Percentiles rank a stretch among this genome's conserved stretches.
These are phyloP conservation scores for Coprinopsis marcescibilis DNA, from an alignment of 768 basidiomycete species.

Conservation along the genomic window DNA sequence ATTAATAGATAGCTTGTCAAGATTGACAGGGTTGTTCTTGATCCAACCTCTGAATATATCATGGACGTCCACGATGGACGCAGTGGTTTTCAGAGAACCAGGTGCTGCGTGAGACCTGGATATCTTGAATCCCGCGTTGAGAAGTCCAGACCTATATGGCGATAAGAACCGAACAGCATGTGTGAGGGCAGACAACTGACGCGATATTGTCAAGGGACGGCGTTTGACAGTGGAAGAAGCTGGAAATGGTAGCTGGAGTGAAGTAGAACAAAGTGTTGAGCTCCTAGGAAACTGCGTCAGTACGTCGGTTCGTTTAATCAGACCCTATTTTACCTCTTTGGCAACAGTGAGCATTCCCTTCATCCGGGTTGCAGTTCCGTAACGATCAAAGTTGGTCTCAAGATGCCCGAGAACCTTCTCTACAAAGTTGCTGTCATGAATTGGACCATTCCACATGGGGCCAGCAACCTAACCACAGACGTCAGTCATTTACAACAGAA, in stretches of 20 bases:
- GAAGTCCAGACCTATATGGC: slow-evolving; percentile 68
- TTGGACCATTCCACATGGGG: slow-evolving; percentile 92
- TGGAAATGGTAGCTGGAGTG: slow-evolving; percentile 72
- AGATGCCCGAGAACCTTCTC: slow-evolving; percentile 71
- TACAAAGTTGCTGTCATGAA: slow-evolving; percentile 77
- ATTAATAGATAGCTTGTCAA: slow-evolving; percentile 71
- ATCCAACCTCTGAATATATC: slow-evolving; percentile 87
- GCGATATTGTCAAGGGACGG: slow-evolving; percentile 72
- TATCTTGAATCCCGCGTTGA: slow-evolving; percentile 78
- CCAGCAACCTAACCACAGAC: slow-evolving; percentile 63
- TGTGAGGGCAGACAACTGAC: slow-evolving; percentile 29
- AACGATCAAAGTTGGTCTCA: slow-evolving; percentile 52
- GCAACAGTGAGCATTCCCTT: slow-evolving; percentile 94
- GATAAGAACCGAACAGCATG: slow-evolving; percentile 2
- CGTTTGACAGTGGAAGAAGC: slow-evolving; percentile 75
- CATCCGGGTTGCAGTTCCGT: slow-evolving; percentile 81
- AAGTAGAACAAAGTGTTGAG: slow-evolving; percentile 78
- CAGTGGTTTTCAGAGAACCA: slow-evolving; percentile 90
- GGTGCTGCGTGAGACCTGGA: slow-evolving; percentile 88
- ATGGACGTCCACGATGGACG: slow-evolving; percentile 61
- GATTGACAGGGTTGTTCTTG: slow-evolving; percentile 73
- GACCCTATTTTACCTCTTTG: slow-evolving; percentile 51
- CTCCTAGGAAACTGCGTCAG: slow-evolving; percentile 48
- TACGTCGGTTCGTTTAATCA: not conserved
- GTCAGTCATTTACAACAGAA: not conserved